These are phyloP conservation scores for Arabidopsis hybrid DNA, from an alignment of 441 rosid species.

Conservation along the genomic window DNA sequence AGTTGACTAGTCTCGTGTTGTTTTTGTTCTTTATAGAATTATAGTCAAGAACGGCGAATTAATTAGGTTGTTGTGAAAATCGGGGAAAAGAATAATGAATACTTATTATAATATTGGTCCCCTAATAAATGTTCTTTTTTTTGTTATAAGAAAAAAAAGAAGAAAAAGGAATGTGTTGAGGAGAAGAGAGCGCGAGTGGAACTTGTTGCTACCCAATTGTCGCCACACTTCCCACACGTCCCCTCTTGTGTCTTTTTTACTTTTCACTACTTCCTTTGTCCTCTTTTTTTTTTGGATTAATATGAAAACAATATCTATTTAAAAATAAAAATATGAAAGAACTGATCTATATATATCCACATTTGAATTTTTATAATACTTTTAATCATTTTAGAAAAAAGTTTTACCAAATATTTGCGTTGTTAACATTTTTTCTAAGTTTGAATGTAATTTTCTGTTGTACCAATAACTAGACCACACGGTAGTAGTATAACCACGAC, in stretches of 20 bases:
- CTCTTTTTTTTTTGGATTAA: not conserved
- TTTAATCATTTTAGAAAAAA: too few relatives aligned
- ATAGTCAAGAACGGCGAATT: not conserved
- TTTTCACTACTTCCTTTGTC: constrained; percentile 6
- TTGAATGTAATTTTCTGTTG: too few relatives aligned
- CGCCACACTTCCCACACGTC: constrained; percentile 47
- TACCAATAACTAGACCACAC: too few relatives aligned
- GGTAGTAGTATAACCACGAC: too few relatives aligned
- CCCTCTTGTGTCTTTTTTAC: constrained; percentile 30
- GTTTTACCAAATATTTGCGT: too few relatives aligned
- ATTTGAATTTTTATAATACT: too few relatives aligned
- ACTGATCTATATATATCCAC: too few relatives aligned
- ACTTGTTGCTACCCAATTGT: constrained; percentile 45
- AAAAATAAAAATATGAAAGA: too few relatives aligned
- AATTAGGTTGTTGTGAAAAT: constrained; percentile 25
- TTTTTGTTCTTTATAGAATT: not conserved
- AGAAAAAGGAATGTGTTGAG: constrained; percentile 46
- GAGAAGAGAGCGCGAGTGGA: constrained; percentile 42
- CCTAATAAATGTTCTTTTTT: not conserved
- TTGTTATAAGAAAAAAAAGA: not conserved
- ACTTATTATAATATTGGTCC: constrained; percentile 32
- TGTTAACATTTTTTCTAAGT: too few relatives aligned
- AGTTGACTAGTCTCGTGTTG: constrained; percentile 27
- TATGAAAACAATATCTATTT: too few relatives aligned
- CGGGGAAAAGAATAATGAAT: constrained; percentile 31